Conservation (phyloP, 208 protist genomes). For the Polymyxa betae region DNA sequence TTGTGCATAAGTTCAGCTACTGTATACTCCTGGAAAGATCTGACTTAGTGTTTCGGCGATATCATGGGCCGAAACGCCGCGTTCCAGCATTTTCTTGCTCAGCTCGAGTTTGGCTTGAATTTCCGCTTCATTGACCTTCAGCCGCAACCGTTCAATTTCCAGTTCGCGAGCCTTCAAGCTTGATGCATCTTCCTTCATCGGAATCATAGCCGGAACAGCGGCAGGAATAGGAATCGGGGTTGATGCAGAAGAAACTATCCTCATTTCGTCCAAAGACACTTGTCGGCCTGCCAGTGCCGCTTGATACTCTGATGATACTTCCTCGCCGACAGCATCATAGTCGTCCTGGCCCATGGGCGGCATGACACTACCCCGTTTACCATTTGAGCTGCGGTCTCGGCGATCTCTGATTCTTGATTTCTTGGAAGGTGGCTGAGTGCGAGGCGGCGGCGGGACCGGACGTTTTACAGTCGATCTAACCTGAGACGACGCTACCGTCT, state of each 20-base stretch:
- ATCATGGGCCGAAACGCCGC: background rate
- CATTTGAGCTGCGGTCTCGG: background rate
- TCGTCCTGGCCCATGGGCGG: background rate
- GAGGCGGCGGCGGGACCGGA: background rate
- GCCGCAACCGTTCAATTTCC: background rate
- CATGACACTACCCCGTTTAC: background rate
- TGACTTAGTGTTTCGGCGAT: background rate
- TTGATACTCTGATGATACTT: too few relatives aligned
- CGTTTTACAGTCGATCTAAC: background rate
- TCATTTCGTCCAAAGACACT: too few relatives aligned
- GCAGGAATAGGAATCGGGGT: background rate
- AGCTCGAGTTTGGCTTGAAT: background rate
- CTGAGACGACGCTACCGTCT: background rate
- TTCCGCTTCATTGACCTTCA: background rate
- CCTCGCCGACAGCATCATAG: background rate
- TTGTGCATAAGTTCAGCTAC: too few relatives aligned
- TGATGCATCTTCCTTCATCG: background rate
- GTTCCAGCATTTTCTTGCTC: background rate
- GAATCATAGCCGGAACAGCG: background rate
- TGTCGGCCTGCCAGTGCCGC: too few relatives aligned
- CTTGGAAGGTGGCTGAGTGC: background rate
- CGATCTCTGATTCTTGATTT: background rate
- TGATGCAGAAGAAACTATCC: background rate
- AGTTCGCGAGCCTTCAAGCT: background rate
- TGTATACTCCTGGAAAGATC: too few relatives aligned